These are phyloP conservation scores for Hortaea sp. DNA, from an alignment of 2,329 filamentous ascomycete genomes.

Conservation along the genomic window DNA sequence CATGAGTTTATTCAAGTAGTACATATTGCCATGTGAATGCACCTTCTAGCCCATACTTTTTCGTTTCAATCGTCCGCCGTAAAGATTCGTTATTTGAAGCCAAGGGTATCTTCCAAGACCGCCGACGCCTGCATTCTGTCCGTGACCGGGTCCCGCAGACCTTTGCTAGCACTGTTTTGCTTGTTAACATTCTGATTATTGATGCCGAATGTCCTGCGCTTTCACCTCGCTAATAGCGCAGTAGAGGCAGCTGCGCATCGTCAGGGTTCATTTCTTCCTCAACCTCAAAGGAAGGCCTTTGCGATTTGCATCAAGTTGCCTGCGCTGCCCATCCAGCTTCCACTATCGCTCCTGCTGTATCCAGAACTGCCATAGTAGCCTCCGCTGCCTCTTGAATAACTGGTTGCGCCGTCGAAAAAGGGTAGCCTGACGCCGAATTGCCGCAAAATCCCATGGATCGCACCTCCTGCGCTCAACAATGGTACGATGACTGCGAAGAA, in stretches of 20 bases:
- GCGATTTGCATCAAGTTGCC: constrained; percentile 41
- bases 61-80: neutral
- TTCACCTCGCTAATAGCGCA: neutral
- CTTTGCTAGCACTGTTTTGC: neutral
- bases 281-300: constrained; percentile 40
- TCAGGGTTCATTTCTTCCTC: neutral
- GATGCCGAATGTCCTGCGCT: neutral
- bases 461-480: constrained; percentile 66
- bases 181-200: neutral
- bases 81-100: neutral
- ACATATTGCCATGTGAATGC: neutral
- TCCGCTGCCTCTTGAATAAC: constrained; percentile 16
- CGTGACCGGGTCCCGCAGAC: neutral
- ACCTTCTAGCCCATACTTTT: neutral
- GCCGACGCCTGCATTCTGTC: neutral
- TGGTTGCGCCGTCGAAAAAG: constrained; percentile 30
- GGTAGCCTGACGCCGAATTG: constrained; percentile 74
- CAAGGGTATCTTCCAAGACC: constrained; percentile 1
- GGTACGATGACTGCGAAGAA: constrained; percentile 85
- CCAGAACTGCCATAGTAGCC: constrained; percentile 38
- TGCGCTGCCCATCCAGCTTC: constrained; percentile 35
- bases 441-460: constrained; percentile 64
- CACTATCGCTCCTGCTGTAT: constrained; percentile 26
- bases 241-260: too few species aligned
- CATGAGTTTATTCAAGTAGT: neutral